Conservation (phyloP, 352 stramenopile species). For the Blastocystis sp. region DNA sequence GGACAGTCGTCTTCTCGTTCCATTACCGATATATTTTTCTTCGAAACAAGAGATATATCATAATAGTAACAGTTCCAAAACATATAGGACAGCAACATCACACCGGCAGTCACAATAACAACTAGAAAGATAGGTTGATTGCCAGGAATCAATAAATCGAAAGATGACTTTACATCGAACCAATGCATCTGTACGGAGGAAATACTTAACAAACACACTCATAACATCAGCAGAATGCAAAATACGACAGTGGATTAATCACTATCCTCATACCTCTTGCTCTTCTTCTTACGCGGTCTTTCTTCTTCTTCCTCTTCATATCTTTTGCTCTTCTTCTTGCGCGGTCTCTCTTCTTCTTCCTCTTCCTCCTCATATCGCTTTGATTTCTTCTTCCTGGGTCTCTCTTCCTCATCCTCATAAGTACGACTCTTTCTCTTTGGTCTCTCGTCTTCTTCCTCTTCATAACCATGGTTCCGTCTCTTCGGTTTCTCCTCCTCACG, state of each 20-base stretch:
- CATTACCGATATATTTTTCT: too few species aligned
- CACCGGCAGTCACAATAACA: too few species aligned
- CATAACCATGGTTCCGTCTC: background rate
- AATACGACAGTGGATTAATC: constrained; percentile 14
- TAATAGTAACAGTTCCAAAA: too few species aligned
- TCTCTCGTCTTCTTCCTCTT: constrained; percentile 32
- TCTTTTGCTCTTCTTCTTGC: background rate
- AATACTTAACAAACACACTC: background rate
- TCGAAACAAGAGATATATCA: too few species aligned
- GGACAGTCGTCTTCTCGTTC: too few species aligned
- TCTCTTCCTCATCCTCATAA: background rate
- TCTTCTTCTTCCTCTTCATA: constrained; percentile 19
- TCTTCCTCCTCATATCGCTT: constrained; percentile 41
- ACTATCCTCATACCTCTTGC: constrained; percentile 24
- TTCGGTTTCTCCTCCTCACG: background rate
- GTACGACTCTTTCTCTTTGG: constrained; percentile 10
- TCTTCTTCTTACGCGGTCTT: background rate
- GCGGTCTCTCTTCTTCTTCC: constrained; percentile 31
- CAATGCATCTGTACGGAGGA: too few species aligned
- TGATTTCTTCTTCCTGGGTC: background rate
- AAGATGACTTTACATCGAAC: too few species aligned
- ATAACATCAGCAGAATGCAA: constrained; percentile 16
- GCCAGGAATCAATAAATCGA: too few species aligned
- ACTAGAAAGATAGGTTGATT: too few species aligned
- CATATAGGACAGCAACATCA: too few species aligned